Evolutionary conservation across 176 grass and related monocot genomes (phyloP), one percentile per base, ranked within the genome.

Genomic region (Tillandsia leiboldiana): DNA sequence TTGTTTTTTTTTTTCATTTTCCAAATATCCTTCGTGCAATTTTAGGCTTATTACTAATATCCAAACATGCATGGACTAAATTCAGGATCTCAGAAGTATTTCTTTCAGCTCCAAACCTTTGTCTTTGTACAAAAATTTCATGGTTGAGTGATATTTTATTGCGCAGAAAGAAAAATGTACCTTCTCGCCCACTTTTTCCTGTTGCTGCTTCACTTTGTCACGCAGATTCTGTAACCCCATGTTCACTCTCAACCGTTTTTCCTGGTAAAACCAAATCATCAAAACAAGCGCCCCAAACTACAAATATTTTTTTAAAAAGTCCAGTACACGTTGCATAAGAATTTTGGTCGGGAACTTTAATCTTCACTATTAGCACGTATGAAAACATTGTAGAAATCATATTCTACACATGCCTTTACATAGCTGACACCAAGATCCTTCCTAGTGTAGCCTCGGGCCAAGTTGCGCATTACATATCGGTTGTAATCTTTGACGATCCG

Each of bases 401-500:
- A 61, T 23, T 61, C 22, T 18, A 59, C 9, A 72, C 85, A 80
- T 87, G 65, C 93, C 87, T 92, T 99, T 51, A 93, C 87, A 85
- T 99, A 99, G 72, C 94, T 99, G 75, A 99, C 84, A 64, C 94
- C 87, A 63, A 99, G 94, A 77, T 99, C 94, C 69, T 99, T 80
- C 78, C 94, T 92, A 64, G 82, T 90, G 76, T 99, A 99, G 23
- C 94, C 94, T 67, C 84, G 87, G 51, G 89, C 94, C 65, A 99
- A 86, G 82, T 99, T 99, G 18, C 94, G 89, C 84, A 86, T 99
- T 29, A 99, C 94, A 80, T 99, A 99, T 65, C 90, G 78, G 68
- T 99, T 99, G 76, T 99, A 99, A 69, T 86, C 94, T 83, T 99
- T 99, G 49, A 99, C 72, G 70, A 99, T 99, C 81, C 89, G 71